Percentiles rank a stretch among this genome's conserved stretches.
Conservation (phyloP, 441 rosid species). For the Euphorbia schlechtendalii region DNA sequence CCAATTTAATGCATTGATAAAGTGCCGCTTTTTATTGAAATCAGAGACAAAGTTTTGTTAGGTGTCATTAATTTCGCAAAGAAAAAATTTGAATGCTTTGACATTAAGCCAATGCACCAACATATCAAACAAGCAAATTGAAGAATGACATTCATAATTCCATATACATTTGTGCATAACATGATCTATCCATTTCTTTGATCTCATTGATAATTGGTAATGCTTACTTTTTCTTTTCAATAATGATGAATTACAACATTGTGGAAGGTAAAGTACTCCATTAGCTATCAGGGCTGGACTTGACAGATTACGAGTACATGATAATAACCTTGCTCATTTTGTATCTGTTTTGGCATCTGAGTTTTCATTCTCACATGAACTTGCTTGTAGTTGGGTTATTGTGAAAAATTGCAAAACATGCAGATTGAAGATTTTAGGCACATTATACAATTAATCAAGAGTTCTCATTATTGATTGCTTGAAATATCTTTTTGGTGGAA, state of each 20-base stretch:
- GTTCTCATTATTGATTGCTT: background rate
- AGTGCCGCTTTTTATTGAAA: background rate
- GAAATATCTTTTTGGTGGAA: background rate
- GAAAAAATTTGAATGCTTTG: background rate
- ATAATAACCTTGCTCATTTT: background rate
- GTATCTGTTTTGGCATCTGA: background rate
- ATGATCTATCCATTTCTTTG: background rate
- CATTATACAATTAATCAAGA: background rate
- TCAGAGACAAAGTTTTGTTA: background rate
- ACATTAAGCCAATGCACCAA: background rate
- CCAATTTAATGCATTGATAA: background rate
- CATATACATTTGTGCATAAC: background rate
- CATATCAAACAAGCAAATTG: conserved; percentile 4
- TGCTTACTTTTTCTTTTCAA: background rate
- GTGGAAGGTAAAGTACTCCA: background rate
- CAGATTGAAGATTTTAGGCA: background rate
- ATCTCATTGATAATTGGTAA: background rate
- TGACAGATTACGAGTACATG: background rate
- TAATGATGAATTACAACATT: background rate
- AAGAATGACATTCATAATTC: background rate
- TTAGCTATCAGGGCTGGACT: background rate
- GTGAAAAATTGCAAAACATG: background rate
- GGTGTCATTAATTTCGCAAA: background rate
- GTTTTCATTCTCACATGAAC: background rate
- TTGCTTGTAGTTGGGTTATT: background rate